Evolutionary conservation across 2,329 filamentous ascomycete genomes (phyloP).

Genomic region (Westerdykella sp.): DNA sequence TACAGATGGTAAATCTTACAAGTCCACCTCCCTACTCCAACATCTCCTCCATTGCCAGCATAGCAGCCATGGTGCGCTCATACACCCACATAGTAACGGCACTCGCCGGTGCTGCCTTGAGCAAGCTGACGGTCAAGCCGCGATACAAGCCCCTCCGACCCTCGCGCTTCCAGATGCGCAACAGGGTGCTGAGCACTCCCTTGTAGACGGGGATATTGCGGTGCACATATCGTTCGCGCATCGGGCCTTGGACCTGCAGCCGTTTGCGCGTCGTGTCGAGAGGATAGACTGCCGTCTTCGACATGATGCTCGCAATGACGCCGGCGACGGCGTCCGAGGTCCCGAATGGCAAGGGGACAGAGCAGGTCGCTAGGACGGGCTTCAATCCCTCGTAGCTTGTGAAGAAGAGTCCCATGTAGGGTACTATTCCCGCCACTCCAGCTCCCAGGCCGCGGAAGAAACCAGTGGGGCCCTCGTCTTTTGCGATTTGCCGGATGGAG

Average conservation of each 20-base stretch:
- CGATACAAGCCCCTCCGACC: slow-evolving; percentile 78
- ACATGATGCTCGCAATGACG: slow-evolving; percentile 67
- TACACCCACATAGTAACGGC: slow-evolving; percentile 95
- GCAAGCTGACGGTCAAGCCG: slow-evolving; percentile 76
- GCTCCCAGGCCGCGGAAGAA: slow-evolving; percentile 86
- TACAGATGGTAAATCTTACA: no score
- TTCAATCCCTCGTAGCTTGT: slow-evolving; percentile 73
- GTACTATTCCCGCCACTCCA: slow-evolving; percentile 79
- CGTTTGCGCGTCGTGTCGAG: slow-evolving; percentile 88
- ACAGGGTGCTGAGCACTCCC: slow-evolving; percentile 59
- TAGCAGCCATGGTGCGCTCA: slow-evolving; percentile 62
- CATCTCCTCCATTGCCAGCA: slow-evolving; percentile 39
- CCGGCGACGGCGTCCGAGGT: slow-evolving; percentile 80
- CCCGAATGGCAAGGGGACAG: slow-evolving; percentile 60
- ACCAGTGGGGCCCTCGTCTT: slow-evolving; percentile 66
- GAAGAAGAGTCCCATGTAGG: slow-evolving; percentile 97
- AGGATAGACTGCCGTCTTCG: slow-evolving; percentile 88
- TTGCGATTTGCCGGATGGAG: slow-evolving; percentile 66
- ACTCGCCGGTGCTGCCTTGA: slow-evolving; percentile 91
- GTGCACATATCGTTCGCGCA: slow-evolving; percentile 69
- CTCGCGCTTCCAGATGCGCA: slow-evolving; percentile 63
- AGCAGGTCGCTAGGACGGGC: slow-evolving; percentile 38
- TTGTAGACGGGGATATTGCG: slow-evolving; percentile 81
- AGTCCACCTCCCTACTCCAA: slow-evolving; percentile 1
- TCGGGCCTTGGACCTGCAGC: slow-evolving; percentile 92